These are phyloP conservation scores for Ophiocordyceps australis DNA, from an alignment of 2,329 filamentous ascomycete species.

Conservation along the genomic window DNA sequence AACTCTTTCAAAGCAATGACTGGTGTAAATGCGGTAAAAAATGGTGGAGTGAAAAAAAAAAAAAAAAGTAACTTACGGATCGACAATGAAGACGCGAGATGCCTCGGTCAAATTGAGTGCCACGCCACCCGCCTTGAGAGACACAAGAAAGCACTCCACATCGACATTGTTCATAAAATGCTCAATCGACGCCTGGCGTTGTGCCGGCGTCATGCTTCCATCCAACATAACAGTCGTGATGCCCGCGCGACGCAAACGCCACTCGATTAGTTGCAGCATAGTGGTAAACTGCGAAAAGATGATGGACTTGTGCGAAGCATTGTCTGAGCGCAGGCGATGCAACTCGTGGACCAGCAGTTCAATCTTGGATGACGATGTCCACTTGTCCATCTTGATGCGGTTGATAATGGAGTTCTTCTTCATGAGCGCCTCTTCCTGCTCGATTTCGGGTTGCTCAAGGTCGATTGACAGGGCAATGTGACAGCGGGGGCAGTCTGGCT, in stretches of 20 bases:
- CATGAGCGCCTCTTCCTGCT: constrained; percentile 69
- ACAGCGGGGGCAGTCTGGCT: constrained; percentile 72
- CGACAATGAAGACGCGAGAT: constrained; percentile 85
- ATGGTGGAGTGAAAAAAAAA: neutral
- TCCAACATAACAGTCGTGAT: constrained; percentile 98
- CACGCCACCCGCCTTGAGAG: constrained; percentile 88
- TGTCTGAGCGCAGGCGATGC: constrained; percentile 79
- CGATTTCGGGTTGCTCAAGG: constrained; percentile 85
- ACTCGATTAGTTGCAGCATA: constrained; percentile 94
- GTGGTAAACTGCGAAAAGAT: constrained; percentile 96
- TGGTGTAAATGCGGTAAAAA: no score
- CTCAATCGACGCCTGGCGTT: constrained; percentile 84
- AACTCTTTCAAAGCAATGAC: no score
- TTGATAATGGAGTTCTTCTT: constrained; percentile 98
- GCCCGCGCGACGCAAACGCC: constrained; percentile 87
- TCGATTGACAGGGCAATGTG: constrained; percentile 84
- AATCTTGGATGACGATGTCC: constrained; percentile 96
- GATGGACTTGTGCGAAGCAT: constrained; percentile 87
- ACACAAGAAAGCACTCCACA: constrained; percentile 91
- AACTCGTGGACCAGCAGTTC: constrained; percentile 91
- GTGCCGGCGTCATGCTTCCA: constrained; percentile 87
- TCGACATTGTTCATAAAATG: constrained; percentile 93
- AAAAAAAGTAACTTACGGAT: constrained; percentile 48
- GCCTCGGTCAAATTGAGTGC: constrained; percentile 92
- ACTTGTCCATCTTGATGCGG: constrained; percentile 96